phyloP scores from a whole-genome alignment of 805 yeast genomes.

The Starmerella potacharoeniae region DNA sequence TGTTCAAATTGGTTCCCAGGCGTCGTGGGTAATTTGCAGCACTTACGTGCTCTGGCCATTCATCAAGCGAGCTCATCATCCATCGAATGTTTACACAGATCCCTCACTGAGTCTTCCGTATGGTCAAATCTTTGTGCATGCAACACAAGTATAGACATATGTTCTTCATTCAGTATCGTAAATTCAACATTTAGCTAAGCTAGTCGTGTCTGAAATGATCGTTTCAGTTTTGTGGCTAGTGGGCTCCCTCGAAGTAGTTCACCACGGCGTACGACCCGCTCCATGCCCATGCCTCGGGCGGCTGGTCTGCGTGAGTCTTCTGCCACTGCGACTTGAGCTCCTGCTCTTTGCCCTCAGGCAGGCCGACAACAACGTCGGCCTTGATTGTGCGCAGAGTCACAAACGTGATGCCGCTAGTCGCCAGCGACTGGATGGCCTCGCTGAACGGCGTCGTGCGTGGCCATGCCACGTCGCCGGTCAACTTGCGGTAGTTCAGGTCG shows the following conservation, averaged over 20 bases:
- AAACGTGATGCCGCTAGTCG: constrained; percentile 48
- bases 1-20: no score
- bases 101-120: no score
- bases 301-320: constrained; percentile 43
- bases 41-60: no score
- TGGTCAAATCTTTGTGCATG: no score
- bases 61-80: no score
- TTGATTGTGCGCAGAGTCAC: constrained; percentile 84
- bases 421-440: constrained; percentile 57
- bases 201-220: no score
- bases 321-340: constrained; percentile 51
- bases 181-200: no score
- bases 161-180: no score
- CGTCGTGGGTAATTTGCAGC: no score
- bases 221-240: no score
- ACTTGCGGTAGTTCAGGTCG: constrained; percentile 87
- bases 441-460: constrained; percentile 63
- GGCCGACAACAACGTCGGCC: constrained; percentile 90
- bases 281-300: constrained; percentile 69
- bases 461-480: constrained; percentile 89
- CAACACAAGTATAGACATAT: no score
- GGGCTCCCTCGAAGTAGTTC: constrained; percentile 26
- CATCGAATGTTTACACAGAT: no score
- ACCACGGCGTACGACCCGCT: constrained; percentile 94
- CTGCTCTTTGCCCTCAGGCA: constrained; percentile 58